Evolutionary conservation across 108 stramenopile species (phyloP), one percentile per base, ranked within the genome.

Genomic region (Stephanodiscus minutulus): DNA sequence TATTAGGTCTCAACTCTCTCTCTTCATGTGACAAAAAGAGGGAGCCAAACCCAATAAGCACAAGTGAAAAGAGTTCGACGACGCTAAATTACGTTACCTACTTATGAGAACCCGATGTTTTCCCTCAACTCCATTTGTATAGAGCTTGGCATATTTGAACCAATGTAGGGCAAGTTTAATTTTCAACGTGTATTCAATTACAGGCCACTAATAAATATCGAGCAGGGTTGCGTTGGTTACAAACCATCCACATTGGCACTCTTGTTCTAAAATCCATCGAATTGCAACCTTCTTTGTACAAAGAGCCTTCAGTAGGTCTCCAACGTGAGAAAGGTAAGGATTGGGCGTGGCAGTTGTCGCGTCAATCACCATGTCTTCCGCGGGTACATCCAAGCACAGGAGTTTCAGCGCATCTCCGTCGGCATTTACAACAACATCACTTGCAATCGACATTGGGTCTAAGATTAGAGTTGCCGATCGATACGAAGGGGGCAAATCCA

Each of bases 261-360:
- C 78, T 59, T 79, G 78, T 56, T 79, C 78, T 39, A 79, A 28
- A 7, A 72, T 62, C 78, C 78, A 79, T 37, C 71, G 61, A 37
- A 79, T 67, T 15, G 55, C 62, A 53, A 66, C 63, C 41, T 59
- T 47, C 21, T 79, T 62, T 5, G 68, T 67, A 57, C 78, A 79
- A 36, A 79, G 56, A 29, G 65, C 61, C 44, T 48, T 62, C 33
- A 79, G 50, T 25, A 79, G 7, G 6, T 17, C 54, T 39, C 78
- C 78, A 28, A 73, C 78, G 49, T 79, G 67, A 9, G 41, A 27
- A 52, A 79, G 62, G 50, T 68, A 79, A 7, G 67, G 78, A 64
- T 79, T 66, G 2, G 46, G 25, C 25, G 46, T 29, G 22, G 17
- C 39, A 21, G 48, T 61, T 39, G 56, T 36, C 11, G 44, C 21